Evolutionary conservation across 345 rosid genomes (phyloP).

Genomic region (Triadica sebifera): DNA sequence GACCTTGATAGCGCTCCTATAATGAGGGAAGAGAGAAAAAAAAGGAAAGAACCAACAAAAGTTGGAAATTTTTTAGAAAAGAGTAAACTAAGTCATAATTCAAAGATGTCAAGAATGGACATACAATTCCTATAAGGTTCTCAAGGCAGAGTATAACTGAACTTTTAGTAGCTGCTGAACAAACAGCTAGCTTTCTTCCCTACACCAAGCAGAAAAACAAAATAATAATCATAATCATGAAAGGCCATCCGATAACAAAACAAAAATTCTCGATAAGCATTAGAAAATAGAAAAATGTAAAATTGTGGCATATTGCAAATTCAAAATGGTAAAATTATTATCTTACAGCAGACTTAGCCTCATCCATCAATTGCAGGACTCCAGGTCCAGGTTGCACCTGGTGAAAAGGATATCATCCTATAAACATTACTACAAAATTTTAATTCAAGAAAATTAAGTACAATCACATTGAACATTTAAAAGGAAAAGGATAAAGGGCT

Average conservation of each 20-base stretch:
- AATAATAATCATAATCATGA: background rate
- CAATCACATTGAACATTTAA: background rate
- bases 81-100: background rate
- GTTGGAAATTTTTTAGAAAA: background rate
- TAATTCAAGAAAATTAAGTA: background rate
- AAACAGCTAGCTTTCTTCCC: conserved; percentile 80
- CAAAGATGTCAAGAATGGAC: conserved; percentile 17
- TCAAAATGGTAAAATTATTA: background rate
- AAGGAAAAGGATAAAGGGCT: background rate
- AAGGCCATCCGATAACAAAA: no score
- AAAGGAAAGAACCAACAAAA: conserved; percentile 2
- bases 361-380: conserved; percentile 88
- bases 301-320: background rate
- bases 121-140: conserved; percentile 74
- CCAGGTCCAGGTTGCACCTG: conserved; percentile 95
- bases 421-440: background rate
- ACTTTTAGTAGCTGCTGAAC: conserved; percentile 98
- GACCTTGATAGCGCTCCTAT: conserved; percentile 79
- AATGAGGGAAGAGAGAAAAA: conserved; percentile 10
- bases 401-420: conserved; percentile 16
- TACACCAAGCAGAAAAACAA: conserved; percentile 17
- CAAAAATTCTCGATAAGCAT: background rate
- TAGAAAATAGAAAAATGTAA: background rate
- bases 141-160: conserved; percentile 90
- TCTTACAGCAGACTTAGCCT: conserved; percentile 85